A percentile compares a stretch with the other conserved stretches of the same genome.
phyloP scores from a whole-genome alignment of 1,139 yeast genomes.

The Trichomonascaceae sp. region DNA sequence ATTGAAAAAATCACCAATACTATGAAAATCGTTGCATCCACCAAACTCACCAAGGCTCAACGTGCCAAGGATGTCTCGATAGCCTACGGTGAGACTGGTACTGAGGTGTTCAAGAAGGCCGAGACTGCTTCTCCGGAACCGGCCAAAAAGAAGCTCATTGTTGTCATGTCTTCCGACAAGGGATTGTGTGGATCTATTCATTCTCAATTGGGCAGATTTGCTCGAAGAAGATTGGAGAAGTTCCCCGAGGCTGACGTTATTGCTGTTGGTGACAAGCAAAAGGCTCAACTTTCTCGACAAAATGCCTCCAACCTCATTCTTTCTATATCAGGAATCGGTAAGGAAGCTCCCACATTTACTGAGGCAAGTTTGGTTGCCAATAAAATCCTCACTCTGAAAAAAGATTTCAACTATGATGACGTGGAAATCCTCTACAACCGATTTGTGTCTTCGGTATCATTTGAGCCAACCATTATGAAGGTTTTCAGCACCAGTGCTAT shows the following conservation, averaged over 20 bases:
- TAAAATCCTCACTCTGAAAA: conserved; percentile 56
- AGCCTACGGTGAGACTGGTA: conserved; percentile 73
- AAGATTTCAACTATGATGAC: conserved; percentile 50
- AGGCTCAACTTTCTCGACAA: conserved; percentile 81
- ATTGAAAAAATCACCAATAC: conserved; percentile 99
- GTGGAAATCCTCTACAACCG: conserved; percentile 82
- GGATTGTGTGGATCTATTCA: conserved; percentile 99
- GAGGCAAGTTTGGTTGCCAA: conserved; percentile 90
- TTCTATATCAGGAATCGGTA: conserved; percentile 86
- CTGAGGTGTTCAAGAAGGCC: conserved; percentile 73
- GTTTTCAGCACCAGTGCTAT: conserved; percentile 68
- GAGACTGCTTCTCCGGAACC: conserved; percentile 56
- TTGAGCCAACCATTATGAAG: conserved; percentile 71
- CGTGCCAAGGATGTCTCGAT: conserved; percentile 89
- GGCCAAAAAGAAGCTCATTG: conserved; percentile 51
- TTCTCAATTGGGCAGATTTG: conserved; percentile 85
- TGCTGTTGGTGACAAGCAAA: conserved; percentile 90
- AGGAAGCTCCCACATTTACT: conserved; percentile 88
- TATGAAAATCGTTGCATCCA: conserved; percentile 98
- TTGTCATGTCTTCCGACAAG: conserved; percentile 93
- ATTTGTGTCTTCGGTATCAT: conserved; percentile 81
- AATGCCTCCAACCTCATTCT: conserved; percentile 62
- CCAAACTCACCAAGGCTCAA: conserved; percentile 93
- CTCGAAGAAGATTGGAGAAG: conserved; percentile 62
- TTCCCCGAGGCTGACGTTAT: conserved; percentile 72